Evolutionary conservation across 1,284 basidiomycete species (phyloP), one percentile per base, ranked within the genome.

Genomic region (Rhodotorula mucilaginosa): DNA sequence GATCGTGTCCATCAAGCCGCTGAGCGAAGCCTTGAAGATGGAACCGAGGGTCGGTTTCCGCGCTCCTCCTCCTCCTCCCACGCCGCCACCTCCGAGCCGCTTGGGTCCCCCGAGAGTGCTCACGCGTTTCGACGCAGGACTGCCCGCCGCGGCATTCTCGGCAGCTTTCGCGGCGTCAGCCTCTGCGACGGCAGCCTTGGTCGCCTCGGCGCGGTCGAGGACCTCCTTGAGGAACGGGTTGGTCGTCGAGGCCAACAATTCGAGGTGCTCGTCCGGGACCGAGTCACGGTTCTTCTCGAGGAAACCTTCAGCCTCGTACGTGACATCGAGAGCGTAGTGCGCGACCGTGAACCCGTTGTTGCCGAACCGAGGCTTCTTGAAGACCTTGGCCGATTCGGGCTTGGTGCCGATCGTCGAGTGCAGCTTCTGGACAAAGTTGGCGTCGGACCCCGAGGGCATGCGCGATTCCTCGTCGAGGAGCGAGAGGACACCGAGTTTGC

Each of bases 251-350:
- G 90, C 88, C 48, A 99, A 86, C 18, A 99, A 84, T 12, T 87
- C 84, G 85, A 99, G 91, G 68, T 97, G 96, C 80, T 99, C 97
- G 79, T 99, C 97, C 0, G 97, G 97, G 3, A 99, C 97, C 2
- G 97, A 97, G 82, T 99, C 97, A 66, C 95, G 86, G 81, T 99
- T 99, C 86, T 99, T 99, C 83, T 99, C 97, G 80, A 99, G 85
- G 83, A 99, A 99, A 23, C 97, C 95, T 74, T 98, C 96, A 12
- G 91, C 93, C 80, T 98, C 95, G 82, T 99, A 99, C 2, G 94
- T 97, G 71, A 99, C 97, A 81, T 99, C 95, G 77, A 95, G 85
- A 12, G 97, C 97, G 81, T 99, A 99, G 81, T 99, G 97, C 13
- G 95, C 91, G 78, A 99, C 95, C 1, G 96, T 99, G 83, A 99